Percentiles rank a stretch among this genome's conserved stretches.
These are phyloP conservation scores for Eucalyptus cloeziana DNA, from an alignment of 345 rosid genomes.

Conservation along the genomic window DNA sequence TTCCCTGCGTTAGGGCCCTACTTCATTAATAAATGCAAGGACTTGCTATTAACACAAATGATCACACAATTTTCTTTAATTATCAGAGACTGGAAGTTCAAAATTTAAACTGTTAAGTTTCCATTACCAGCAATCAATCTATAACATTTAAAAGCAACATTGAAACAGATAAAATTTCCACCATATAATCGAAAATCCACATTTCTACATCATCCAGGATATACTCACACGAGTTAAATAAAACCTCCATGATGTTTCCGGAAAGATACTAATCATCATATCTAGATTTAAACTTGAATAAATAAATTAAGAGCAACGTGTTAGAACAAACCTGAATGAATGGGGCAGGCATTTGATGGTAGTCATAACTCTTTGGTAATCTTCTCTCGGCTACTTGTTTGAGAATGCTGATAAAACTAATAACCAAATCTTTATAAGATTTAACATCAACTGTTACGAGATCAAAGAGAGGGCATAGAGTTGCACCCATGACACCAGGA, in stretches of 20 bases:
- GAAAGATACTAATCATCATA: background rate
- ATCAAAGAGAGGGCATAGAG: constrained; percentile 91
- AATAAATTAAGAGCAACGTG: background rate
- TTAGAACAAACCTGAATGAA: constrained; percentile 70
- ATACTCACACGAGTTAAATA: background rate
- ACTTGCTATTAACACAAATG: background rate
- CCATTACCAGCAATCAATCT: background rate
- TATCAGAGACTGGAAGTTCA: background rate
- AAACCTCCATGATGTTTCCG: background rate
- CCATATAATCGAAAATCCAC: background rate
- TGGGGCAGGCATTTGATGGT: constrained; percentile 99
- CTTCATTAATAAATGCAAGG: background rate
- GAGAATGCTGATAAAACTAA: constrained; percentile 89
- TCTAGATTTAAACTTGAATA: background rate
- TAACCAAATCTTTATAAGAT: constrained; percentile 76
- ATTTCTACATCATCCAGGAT: background rate
- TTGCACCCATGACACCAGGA: constrained; percentile 99
- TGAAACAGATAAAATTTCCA: background rate
- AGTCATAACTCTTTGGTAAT: constrained; percentile 88
- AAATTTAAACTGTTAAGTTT: background rate
- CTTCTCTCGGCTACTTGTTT: constrained; percentile 90
- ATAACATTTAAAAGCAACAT: background rate
- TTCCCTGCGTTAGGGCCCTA: background rate
- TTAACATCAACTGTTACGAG: constrained; percentile 56
- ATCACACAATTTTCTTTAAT: background rate